These are phyloP conservation scores for Sporothrix pseudoabietina DNA, from an alignment of 2,329 filamentous ascomycete genomes.

Conservation along the genomic window DNA sequence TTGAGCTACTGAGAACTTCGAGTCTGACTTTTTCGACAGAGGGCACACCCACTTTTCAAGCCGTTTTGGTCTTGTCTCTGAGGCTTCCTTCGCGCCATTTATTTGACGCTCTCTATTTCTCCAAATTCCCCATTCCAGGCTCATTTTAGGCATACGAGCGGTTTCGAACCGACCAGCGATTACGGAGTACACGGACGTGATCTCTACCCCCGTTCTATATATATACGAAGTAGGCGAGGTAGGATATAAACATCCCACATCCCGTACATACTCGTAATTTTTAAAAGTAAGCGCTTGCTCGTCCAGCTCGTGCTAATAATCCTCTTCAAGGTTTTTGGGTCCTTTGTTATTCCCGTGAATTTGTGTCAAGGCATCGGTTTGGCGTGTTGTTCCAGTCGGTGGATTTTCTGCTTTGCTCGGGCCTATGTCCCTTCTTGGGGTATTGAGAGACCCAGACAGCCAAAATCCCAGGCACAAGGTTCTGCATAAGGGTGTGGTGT, in stretches of 20 bases:
- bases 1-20: too few relatives aligned
- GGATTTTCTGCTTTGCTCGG: not conserved
- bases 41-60: not conserved
- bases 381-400: not conserved
- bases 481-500: slow-evolving; percentile 1
- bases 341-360: not conserved
- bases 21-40: not conserved
- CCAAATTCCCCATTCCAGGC: not conserved
- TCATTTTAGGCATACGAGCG: not conserved
- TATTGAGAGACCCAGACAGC: not conserved
- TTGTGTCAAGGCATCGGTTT: not conserved
- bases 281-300: not conserved
- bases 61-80: not conserved
- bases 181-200: slow-evolving; percentile 2
- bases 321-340: not conserved
- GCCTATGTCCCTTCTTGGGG: not conserved
- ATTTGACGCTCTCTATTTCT: not conserved
- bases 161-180: not conserved
- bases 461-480: not conserved
- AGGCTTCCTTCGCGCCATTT: not conserved
- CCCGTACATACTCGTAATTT: not conserved
- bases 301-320: not conserved
- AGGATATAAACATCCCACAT: not conserved
- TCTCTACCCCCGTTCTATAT: not conserved
- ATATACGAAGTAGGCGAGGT: too few relatives aligned